These are phyloP conservation scores for Trichoderma asperellum DNA, from an alignment of 2,329 filamentous ascomycete species.

Conservation along the genomic window DNA sequence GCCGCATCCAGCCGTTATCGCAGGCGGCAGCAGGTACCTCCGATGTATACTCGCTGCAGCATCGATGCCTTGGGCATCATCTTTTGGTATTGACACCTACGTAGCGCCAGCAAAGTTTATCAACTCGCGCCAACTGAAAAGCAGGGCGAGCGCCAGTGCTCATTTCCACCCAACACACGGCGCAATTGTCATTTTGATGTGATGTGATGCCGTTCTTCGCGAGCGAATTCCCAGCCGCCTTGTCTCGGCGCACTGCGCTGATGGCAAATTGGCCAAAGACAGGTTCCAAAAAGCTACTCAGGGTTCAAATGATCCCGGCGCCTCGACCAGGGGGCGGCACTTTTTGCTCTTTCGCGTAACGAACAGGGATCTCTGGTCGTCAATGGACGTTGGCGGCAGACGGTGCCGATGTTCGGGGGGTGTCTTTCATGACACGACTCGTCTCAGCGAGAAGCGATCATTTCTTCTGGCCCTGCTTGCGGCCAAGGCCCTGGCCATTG, in stretches of 20 bases:
- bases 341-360: conserved; percentile 24
- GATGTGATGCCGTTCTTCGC: neutral
- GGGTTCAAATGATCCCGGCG: conserved; percentile 27
- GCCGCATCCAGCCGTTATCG: conserved; percentile 17
- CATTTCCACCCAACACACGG: neutral
- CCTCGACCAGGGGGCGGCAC: conserved; percentile 23
- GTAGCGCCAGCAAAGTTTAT: neutral
- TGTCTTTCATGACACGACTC: conserved; percentile 17
- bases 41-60: neutral
- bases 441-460: conserved; percentile 8
- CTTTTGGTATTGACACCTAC: conserved; percentile 7
- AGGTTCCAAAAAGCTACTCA: conserved; percentile 3
- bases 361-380: conserved; percentile 27
- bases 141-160: conserved; percentile 8
- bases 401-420: conserved; percentile 29
- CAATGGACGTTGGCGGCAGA: conserved; percentile 26
- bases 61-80: neutral
- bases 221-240: neutral
- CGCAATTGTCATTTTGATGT: neutral
- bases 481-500: conserved; percentile 11
- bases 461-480: conserved; percentile 1
- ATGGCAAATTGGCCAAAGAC: conserved; percentile 20
- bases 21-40: conserved; percentile 8
- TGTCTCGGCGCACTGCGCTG: neutral
- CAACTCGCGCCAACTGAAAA: conserved; percentile 7